These are phyloP conservation scores for Platanthera zijinensis DNA, from an alignment of 106 monocot genomes.

Conservation along the genomic window DNA sequence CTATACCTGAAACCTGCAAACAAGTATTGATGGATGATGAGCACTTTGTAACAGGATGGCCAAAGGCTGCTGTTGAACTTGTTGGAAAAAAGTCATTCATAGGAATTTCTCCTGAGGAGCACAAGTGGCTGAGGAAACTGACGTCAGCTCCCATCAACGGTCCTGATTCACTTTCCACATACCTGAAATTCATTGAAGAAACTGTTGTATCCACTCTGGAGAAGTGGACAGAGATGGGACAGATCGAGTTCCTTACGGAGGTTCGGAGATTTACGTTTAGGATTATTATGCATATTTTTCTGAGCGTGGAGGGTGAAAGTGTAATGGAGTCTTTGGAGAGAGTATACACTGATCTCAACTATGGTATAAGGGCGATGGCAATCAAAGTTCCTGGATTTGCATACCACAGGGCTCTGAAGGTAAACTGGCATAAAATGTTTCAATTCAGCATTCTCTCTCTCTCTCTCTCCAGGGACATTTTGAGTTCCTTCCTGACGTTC, in stretches of 20 bases:
- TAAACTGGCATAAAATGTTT: neutral
- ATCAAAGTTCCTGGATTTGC: conserved; percentile 92
- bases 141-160: conserved; percentile 79
- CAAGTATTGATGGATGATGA: conserved; percentile 83
- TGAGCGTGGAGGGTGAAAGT: conserved; percentile 39
- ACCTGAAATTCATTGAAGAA: conserved; percentile 67
- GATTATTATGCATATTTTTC: conserved; percentile 88
- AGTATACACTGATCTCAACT: conserved; percentile 73
- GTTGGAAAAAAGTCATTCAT: conserved; percentile 80
- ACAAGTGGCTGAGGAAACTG: conserved; percentile 53
- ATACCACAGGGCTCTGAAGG: conserved; percentile 59
- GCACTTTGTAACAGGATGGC: conserved; percentile 76
- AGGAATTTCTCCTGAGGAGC: conserved; percentile 59
- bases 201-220: conserved; percentile 39
- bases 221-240: conserved; percentile 53
- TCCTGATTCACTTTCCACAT: conserved; percentile 60
- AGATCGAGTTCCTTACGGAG: conserved; percentile 83
- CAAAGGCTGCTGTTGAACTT: conserved; percentile 56
- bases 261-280: conserved; percentile 68
- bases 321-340: conserved; percentile 41
- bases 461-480: neutral
- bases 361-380: conserved; percentile 89
- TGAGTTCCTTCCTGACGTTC: too few species aligned
- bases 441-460: neutral
- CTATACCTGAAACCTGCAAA: conserved; percentile 68